Evolutionary conservation across 208 protist genomes (phyloP).

Genomic region (Vickermania ingenoplastis): DNA sequence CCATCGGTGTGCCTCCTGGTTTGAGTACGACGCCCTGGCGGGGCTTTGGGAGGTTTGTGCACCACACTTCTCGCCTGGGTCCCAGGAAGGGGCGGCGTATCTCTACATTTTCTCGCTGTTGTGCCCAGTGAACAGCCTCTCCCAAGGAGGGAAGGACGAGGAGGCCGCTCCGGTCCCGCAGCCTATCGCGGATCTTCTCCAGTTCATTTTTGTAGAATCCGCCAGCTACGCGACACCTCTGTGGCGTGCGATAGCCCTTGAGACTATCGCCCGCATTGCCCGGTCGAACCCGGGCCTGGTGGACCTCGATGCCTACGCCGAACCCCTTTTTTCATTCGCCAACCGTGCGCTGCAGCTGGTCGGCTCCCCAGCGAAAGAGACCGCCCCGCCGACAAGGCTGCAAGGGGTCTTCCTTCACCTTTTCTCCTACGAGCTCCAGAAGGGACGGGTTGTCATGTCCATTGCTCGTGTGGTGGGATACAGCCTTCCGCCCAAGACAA

Average conservation of each 20-base stretch:
- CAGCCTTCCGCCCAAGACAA: constrained; percentile 12
- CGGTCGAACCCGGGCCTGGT: constrained; percentile 26
- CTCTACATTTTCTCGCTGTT: background rate
- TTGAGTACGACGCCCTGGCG: constrained; percentile 1
- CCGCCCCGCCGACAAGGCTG: background rate
- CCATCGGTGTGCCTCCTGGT: constrained; percentile 9
- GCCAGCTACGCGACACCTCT: background rate
- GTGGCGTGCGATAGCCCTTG: constrained; percentile 23
- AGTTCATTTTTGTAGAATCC: background rate
- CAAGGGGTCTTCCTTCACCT: background rate
- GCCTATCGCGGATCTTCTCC: background rate
- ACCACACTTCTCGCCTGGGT: background rate
- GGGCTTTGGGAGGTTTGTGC: background rate
- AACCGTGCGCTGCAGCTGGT: constrained; percentile 31
- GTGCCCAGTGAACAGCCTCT: background rate
- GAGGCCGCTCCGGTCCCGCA: background rate
- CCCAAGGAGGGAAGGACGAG: background rate
- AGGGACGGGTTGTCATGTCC: constrained; percentile 5
- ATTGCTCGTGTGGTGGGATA: constrained; percentile 13
- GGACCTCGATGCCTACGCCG: constrained; percentile 49
- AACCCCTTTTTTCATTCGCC: constrained; percentile 56
- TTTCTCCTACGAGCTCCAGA: constrained; percentile 9
- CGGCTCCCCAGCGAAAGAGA: background rate
- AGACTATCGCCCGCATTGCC: constrained; percentile 25
- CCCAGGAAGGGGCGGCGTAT: background rate